A percentile compares a stretch with the other conserved stretches of the same genome.
Evolutionary conservation across 768 basidiomycete genomes (phyloP).

Genomic region (Podaxis sp.): DNA sequence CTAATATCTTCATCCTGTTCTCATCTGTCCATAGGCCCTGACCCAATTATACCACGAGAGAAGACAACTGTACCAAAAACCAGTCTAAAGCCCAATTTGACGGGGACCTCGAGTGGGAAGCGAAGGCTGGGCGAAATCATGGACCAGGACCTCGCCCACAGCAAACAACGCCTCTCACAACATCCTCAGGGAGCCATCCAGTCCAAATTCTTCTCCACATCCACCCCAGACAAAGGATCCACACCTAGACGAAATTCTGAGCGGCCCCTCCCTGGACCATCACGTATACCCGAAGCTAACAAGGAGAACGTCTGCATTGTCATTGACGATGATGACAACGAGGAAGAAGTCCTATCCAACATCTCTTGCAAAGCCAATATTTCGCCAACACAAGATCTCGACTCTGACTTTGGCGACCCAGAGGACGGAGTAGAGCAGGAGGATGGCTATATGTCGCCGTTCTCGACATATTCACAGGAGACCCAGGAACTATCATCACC

Average conservation of each 20-base stretch:
- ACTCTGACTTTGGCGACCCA: conserved; percentile 39
- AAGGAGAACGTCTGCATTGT: conserved; percentile 45
- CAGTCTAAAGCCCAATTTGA: conserved; percentile 16
- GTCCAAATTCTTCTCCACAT: conserved; percentile 38
- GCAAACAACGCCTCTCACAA: conserved; percentile 33
- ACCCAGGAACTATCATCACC: conserved; percentile 73
- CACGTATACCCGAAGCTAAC: conserved; percentile 29
- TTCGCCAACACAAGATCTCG: conserved; percentile 32
- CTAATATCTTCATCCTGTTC: background rate
- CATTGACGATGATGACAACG: conserved; percentile 30
- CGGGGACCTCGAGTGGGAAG: conserved; percentile 72
- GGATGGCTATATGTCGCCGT: conserved; percentile 81
- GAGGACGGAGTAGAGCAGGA: conserved; percentile 63
- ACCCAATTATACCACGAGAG: conserved; percentile 36
- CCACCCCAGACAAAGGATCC: conserved; percentile 12
- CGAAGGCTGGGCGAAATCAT: conserved; percentile 69
- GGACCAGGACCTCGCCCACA: conserved; percentile 59
- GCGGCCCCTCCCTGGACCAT: conserved; percentile 31
- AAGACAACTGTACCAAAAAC: conserved; percentile 15
- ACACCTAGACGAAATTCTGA: conserved; percentile 21
- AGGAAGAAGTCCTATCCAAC: conserved; percentile 18
- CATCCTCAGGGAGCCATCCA: conserved; percentile 24
- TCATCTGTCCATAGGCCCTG: conserved; percentile 34
- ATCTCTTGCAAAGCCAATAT: conserved; percentile 24
- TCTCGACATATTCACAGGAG: conserved; percentile 53